Base-by-base conservation (phyloP, 768 basidiomycete genomes). In the Tricholoma hemisulphureum region DNA sequence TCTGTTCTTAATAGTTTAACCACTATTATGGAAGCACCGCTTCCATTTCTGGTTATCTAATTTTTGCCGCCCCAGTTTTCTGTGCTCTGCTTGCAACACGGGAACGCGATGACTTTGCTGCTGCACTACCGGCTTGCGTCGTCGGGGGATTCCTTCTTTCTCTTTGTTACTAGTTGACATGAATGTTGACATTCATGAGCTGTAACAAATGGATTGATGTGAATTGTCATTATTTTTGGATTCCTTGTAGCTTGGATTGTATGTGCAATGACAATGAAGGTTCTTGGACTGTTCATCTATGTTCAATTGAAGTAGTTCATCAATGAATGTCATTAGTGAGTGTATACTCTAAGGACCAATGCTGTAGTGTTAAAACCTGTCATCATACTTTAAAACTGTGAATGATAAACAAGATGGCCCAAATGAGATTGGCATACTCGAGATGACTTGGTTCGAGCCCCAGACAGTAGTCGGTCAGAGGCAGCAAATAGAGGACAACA, bases 1-100 rank as follows among this genome's bases (percentile, higher is more conserved):
- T 90, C 89, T 92, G 89, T 91, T 90, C 88, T 91, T 88, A 85
- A 85, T 84, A 85, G 83, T 85, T 84, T 85, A 85, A 85, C 78
- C 79, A 79, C 79, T 81, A 81, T 81, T 80, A 80, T 80, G 77
- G 74, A 71, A 76, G 75, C 79, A 80, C 75, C 71, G 79, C 75
- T 75, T 73, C 75, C 75, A 80, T 79, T 79, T 32, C 61, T 79
- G 79, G 79, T 80, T 80, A 80, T 80, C 77, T 79, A 73, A 80
- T 80, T 80, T 80, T 80, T 80, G 78, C 71, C 72, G 73, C 77
- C 77, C 67, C 77, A 74, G 79, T 59, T 67, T 68, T 63, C 71
- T 65, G 73, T 74, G 81, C 82, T 82, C 82, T 83, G 80, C 81
- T 83, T 81, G 80, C 80, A 83, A 76, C 82, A 73, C 67, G 70